Evolutionary conservation across 2,329 filamentous ascomycete genomes (phyloP).

Genomic region (Penicillium sp.): DNA sequence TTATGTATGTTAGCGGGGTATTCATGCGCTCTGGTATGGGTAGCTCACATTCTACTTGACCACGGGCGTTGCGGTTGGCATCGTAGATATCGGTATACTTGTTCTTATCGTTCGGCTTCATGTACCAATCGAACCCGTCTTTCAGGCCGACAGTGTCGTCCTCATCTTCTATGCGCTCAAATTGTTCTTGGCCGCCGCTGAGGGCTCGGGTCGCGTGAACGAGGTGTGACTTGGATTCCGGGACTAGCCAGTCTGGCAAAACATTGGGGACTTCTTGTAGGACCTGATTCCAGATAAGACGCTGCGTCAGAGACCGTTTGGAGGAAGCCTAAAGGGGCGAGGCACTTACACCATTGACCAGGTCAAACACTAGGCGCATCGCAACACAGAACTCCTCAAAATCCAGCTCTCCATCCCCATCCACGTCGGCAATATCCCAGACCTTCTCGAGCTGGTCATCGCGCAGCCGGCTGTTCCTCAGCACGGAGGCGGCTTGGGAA

Average conservation of each 20-base stretch:
- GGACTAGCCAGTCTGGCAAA: conserved; percentile 94
- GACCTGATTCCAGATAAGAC: conserved; percentile 59
- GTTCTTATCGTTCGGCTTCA: conserved; percentile 83
- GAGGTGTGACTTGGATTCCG: conserved; percentile 89
- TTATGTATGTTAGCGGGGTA: conserved; percentile 35
- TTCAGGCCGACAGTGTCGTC: conserved; percentile 81
- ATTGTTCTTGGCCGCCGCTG: conserved; percentile 74
- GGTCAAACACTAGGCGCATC: conserved; percentile 96
- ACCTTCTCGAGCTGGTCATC: conserved; percentile 91
- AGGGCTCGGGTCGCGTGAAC: conserved; percentile 81
- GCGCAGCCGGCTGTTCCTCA: conserved; percentile 71
- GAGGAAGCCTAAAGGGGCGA: background rate
- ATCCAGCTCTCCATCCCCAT: conserved; percentile 95
- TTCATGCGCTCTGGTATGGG: background rate
- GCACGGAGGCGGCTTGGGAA: conserved; percentile 67
- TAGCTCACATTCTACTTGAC: conserved; percentile 73
- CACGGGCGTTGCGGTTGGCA: conserved; percentile 83
- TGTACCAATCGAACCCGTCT: conserved; percentile 99
- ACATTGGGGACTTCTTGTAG: conserved; percentile 81
- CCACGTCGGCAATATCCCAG: conserved; percentile 96
- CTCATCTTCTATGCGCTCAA: conserved; percentile 79
- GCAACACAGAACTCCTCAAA: conserved; percentile 99
- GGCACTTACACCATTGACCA: conserved; percentile 81
- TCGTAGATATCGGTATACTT: conserved; percentile 99
- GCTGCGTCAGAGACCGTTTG: conserved; percentile 7